Percentiles rank a stretch among this genome's conserved stretches.
Conservation (phyloP, 164 flowering plant species). For the Macadamia tetraphylla region DNA sequence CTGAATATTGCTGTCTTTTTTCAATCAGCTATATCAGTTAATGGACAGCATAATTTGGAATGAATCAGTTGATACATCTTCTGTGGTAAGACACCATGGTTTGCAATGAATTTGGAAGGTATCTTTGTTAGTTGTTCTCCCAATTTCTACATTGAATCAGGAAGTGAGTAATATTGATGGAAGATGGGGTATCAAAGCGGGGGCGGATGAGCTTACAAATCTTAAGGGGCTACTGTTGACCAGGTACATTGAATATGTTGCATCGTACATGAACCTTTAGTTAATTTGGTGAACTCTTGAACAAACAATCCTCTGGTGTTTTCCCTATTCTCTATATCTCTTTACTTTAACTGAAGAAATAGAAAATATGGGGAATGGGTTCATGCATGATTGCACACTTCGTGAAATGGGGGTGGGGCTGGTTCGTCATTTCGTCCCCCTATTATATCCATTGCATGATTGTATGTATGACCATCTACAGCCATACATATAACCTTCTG, state of each 20-base stretch:
- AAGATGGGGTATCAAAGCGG: slow-evolving; percentile 72
- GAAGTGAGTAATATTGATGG: slow-evolving; percentile 73
- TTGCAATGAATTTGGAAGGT: slow-evolving; percentile 6
- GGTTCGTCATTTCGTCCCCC: too few species aligned
- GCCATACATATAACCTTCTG: too few species aligned
- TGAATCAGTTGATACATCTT: slow-evolving; percentile 35
- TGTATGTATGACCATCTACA: too few species aligned
- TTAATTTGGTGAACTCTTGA: background rate
- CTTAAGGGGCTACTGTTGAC: slow-evolving; percentile 67
- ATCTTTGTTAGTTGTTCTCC: slow-evolving; percentile 4
- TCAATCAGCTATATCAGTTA: slow-evolving; percentile 65
- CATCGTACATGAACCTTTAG: background rate
- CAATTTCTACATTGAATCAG: slow-evolving; percentile 29
- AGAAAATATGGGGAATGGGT: too few species aligned
- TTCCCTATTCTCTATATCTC: too few species aligned
- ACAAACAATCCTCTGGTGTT: too few species aligned
- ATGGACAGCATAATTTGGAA: slow-evolving; percentile 63
- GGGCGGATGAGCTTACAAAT: slow-evolving; percentile 31
- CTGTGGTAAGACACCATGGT: slow-evolving; percentile 41
- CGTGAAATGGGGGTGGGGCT: too few species aligned
- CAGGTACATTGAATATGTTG: slow-evolving; percentile 39
- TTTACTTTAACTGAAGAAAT: too few species aligned
- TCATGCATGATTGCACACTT: too few species aligned
- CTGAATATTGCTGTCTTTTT: slow-evolving; percentile 1
- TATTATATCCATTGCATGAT: too few species aligned